phyloP scores from a whole-genome alignment of 352 stramenopile species.

The Achlya hypogyna region DNA sequence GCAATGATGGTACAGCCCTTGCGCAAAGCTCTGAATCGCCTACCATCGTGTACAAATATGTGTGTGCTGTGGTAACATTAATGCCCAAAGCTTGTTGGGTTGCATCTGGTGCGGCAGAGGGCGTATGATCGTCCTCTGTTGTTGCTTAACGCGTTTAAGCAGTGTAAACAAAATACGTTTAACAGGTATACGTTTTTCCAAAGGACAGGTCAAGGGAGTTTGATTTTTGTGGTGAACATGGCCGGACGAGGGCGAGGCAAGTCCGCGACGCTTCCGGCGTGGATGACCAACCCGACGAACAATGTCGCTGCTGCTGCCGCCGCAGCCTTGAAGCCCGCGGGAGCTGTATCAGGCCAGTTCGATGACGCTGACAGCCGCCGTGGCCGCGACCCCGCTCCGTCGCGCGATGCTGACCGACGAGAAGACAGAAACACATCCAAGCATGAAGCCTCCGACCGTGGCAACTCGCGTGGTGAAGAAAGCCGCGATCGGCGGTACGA shows the following conservation, averaged over 20 bases:
- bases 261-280: conserved; percentile 62
- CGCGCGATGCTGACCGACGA: neutral
- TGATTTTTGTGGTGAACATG: conserved; percentile 30
- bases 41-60: no score
- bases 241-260: conserved; percentile 68
- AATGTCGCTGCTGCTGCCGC: neutral
- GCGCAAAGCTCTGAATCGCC: no score
- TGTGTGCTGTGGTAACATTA: no score
- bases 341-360: conserved; percentile 6
- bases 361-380: conserved; percentile 9
- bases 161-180: no score
- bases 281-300: conserved; percentile 60
- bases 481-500: neutral
- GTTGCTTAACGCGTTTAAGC: neutral
- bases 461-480: neutral
- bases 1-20: no score
- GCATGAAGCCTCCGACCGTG: neutral
- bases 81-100: no score
- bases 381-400: neutral
- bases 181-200: neutral
- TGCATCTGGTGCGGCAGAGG: no score
- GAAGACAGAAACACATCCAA: neutral
- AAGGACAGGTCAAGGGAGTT: conserved; percentile 13
- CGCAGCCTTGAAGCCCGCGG: neutral
- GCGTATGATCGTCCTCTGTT: no score